Percentiles rank a stretch among this genome's conserved stretches.
These are phyloP conservation scores for Strigomonas culicis DNA, from an alignment of 208 protist genomes.

Conservation along the genomic window DNA sequence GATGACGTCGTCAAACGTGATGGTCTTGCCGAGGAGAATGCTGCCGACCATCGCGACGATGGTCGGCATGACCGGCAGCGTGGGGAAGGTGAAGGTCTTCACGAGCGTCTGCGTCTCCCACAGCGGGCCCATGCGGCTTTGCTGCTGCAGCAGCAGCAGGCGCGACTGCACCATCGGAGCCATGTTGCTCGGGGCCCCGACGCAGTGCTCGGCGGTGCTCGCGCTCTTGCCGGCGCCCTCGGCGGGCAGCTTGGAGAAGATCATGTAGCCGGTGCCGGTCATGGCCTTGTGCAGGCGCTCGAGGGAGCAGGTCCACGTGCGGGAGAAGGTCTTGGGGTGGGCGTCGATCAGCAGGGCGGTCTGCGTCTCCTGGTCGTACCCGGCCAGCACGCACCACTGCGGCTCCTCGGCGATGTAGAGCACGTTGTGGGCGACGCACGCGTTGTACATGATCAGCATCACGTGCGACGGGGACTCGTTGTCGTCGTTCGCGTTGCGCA, in stretches of 20 bases:
- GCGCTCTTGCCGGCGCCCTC: not conserved
- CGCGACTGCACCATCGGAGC: conserved; percentile 59
- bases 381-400: conserved; percentile 85
- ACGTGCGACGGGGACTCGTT: conserved; percentile 65
- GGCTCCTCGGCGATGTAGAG: conserved; percentile 66
- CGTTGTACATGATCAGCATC: conserved; percentile 90
- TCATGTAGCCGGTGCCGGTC: conserved; percentile 81
- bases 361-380: conserved; percentile 86
- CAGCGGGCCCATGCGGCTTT: conserved; percentile 27
- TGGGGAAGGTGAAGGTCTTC: conserved; percentile 53
- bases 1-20: conserved; percentile 80
- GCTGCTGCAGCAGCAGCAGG: conserved; percentile 56
- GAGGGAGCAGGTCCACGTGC: conserved; percentile 77
- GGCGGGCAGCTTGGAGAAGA: conserved; percentile 63
- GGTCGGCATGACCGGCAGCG: conserved; percentile 66
- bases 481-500: conserved; percentile 71
- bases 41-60: conserved; percentile 77
- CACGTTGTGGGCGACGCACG: conserved; percentile 84
- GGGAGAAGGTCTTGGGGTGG: conserved; percentile 80
- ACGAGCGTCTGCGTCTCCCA: conserved; percentile 21
- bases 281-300: conserved; percentile 88
- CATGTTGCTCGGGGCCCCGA: conserved; percentile 54
- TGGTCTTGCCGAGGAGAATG: conserved; percentile 48
- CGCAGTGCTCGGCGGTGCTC: conserved; percentile 13
- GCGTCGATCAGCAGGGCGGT: conserved; percentile 81